A percentile compares a stretch with the other conserved stretches of the same genome.
phyloP scores from a whole-genome alignment of 2,329 filamentous ascomycete species.

The Paecilomyces sp. region DNA sequence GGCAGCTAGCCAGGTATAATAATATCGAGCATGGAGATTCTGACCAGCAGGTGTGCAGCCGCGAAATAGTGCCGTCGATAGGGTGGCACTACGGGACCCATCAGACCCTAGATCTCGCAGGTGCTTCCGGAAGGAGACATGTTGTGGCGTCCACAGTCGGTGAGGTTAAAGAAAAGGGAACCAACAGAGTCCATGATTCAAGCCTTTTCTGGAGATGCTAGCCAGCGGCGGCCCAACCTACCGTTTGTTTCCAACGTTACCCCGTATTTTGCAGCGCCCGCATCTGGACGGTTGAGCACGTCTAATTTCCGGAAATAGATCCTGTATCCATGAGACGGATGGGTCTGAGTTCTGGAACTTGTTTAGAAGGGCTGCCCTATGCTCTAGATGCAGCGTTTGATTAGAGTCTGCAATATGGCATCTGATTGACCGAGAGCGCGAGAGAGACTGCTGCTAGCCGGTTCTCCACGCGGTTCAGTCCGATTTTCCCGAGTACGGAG shows the following conservation, averaged over 20 bases:
- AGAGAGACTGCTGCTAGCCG: no score
- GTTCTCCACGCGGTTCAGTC: no score
- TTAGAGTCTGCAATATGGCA: no score
- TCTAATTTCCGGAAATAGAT: neutral
- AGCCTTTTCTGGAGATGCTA: neutral
- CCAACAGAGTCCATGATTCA: neutral
- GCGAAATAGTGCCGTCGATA: neutral
- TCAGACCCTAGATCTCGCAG: neutral
- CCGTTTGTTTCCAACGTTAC: neutral
- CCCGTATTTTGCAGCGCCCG: neutral
- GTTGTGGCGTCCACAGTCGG: neutral
- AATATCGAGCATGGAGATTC: neutral
- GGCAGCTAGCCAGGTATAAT: neutral
- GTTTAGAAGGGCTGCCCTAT: neutral
- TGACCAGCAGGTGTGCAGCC: neutral
- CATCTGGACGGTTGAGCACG: neutral
- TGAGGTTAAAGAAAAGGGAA: neutral
- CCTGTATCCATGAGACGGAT: neutral
- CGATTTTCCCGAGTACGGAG: no score
- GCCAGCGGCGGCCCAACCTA: neutral
- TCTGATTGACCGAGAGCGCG: no score
- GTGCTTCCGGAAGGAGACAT: neutral
- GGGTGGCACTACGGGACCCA: neutral
- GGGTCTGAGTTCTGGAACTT: neutral
- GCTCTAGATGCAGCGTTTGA: neutral